These are phyloP conservation scores for Grosmannia huntii DNA, from an alignment of 2,329 filamentous ascomycete species.

Conservation along the genomic window DNA sequence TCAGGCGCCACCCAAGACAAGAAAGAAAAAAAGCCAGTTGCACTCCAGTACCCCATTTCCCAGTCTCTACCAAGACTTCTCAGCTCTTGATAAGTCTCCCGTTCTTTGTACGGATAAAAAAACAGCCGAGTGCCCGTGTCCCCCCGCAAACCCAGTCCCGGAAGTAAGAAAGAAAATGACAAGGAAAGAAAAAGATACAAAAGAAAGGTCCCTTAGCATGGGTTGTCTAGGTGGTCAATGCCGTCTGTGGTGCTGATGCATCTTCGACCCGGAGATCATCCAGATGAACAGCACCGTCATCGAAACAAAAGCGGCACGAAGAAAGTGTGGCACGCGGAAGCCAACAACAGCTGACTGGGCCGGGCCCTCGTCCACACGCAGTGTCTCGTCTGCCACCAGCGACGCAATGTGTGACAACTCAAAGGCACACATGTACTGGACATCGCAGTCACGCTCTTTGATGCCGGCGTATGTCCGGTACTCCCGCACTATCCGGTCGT, in stretches of 20 bases:
- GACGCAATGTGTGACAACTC: conserved; percentile 24
- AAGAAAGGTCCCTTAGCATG: background rate
- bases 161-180: background rate
- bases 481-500: conserved; percentile 53
- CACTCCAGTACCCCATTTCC: background rate
- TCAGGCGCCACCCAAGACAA: too few relatives aligned
- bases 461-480: conserved; percentile 54
- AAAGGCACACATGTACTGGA: conserved; percentile 44
- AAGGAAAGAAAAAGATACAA: background rate
- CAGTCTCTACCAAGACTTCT: conserved; percentile 30
- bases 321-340: conserved; percentile 24
- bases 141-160: background rate
- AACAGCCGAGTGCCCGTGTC: background rate
- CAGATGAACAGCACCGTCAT: conserved; percentile 29
- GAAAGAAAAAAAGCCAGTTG: background rate
- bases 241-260: conserved; percentile 4
- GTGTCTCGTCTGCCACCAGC: conserved; percentile 14
- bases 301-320: conserved; percentile 30
- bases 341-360: conserved; percentile 6
- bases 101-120: background rate
- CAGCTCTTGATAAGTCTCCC: conserved; percentile 43
- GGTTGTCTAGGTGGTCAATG: background rate
- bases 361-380: background rate
- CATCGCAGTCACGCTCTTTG: conserved; percentile 47
- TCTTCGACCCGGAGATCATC: conserved; percentile 14